Base-by-base conservation (phyloP, 2,329 filamentous ascomycete species). In the Cordyceps tenuipes region DNA sequence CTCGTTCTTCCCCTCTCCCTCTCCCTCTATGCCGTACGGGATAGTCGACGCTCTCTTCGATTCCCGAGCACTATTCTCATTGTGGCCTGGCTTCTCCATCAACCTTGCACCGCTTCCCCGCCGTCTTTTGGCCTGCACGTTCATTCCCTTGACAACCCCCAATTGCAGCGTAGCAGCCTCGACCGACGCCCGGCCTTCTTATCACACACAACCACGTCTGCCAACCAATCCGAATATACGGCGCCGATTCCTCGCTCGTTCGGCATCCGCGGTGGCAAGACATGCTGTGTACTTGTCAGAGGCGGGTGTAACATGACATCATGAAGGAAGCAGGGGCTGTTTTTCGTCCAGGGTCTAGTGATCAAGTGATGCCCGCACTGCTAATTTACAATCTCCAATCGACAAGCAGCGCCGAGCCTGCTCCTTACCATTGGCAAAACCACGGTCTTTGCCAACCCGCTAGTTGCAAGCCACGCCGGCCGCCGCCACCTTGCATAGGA, bases 321-420 rank as follows among this genome's bases (percentile, higher is more conserved):
- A 44, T 12, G 43, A 21, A 52, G 52, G n/a, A 43, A 15, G 19
- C 56, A 46, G 48, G 56, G 56, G 19, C 43, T 50, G 10, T n/a
- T 15, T n/a, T n/a, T 43, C 8, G 34, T 26, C 47, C 56, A 50
- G 56, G 56, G 47, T 44, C 39, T 15, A 58, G 46, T 58, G 47
- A 47, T 44, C 39, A 19, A 58, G 46, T 58, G 47, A 58, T 58
- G 56, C 56, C 56, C 26, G 50, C 44, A 47, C 48, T n/a, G 29
- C 47, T 51, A 55, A 60, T 55, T 50, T 55, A 7, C 29, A 51
- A 31, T 44, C 26, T 44, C 58, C 58, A 60, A 60, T 60, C 31
- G 51, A 50, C 31, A 10, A 47, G 17, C 51, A 44, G 51, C 44
- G 23, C 43, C 46, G 21, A 47, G 34, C 23, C 58, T 6, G 36